A percentile compares a stretch with the other conserved stretches of the same genome.
These are phyloP conservation scores for Ormosia emarginata DNA, from an alignment of 306 rosid species.

Conservation along the genomic window DNA sequence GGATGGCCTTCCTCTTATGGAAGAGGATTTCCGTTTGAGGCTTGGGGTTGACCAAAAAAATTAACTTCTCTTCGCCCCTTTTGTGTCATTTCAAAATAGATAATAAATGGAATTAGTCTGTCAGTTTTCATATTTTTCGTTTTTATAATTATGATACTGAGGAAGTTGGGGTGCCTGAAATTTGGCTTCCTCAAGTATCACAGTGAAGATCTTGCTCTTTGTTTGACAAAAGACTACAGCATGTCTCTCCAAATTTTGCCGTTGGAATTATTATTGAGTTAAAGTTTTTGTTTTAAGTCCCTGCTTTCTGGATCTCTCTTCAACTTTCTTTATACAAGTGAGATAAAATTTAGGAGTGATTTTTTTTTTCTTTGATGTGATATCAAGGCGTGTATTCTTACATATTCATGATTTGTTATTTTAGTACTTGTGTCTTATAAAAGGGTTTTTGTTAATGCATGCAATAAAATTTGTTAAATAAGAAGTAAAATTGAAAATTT, in stretches of 20 bases:
- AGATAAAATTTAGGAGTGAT: too few species aligned
- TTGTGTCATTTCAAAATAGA: not conserved
- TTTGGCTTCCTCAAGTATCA: conserved; percentile 14
- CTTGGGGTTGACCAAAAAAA: conserved; percentile 45
- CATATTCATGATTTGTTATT: not conserved
- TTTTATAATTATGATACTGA: conserved; percentile 18
- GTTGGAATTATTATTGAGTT: not conserved
- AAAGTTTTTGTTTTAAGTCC: not conserved
- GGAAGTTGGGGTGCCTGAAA: not conserved
- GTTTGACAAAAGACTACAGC: conserved; percentile 11
- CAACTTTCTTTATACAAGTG: not conserved
- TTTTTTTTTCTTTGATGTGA: too few species aligned
- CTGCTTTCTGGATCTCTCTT: not conserved
- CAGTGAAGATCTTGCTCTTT: not conserved
- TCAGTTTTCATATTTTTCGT: not conserved
- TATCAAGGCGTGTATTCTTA: too few species aligned
- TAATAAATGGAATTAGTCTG: conserved; percentile 18
- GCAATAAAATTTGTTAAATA: too few species aligned
- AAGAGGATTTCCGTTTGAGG: conserved; percentile 77
- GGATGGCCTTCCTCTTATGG: conserved; percentile 83
- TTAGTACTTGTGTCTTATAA: not conserved
- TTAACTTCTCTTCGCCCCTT: conserved; percentile 7
- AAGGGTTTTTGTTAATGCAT: too few species aligned
- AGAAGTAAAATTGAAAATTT: too few species aligned
- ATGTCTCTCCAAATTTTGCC: conserved; percentile 15